A percentile compares a stretch with the other conserved stretches of the same genome.
These are phyloP conservation scores for Chlamydomonas sphaeroides DNA, from an alignment of 139 green algal genomes.

Conservation along the genomic window DNA sequence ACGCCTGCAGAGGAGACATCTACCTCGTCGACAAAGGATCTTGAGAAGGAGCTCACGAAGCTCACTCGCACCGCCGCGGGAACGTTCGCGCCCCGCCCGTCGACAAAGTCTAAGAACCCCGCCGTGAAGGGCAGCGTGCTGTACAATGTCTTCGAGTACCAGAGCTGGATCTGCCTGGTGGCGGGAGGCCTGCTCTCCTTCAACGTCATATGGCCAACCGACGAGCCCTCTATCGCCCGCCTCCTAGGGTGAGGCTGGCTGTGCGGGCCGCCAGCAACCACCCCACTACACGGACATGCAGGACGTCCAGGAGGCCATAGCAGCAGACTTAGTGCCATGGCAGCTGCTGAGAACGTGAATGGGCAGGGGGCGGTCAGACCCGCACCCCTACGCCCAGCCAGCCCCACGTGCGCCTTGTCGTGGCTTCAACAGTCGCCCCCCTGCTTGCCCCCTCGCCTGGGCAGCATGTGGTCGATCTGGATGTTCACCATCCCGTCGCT, in stretches of 20 bases:
- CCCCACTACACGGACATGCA: no score
- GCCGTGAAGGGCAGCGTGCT: conserved; percentile 84
- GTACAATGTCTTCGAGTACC: conserved; percentile 84
- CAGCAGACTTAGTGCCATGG: no score
- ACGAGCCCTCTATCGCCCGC: conserved; percentile 90
- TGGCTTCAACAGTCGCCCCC: no score
- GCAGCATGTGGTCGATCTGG: conserved; percentile 97
- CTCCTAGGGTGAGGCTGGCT: conserved; percentile 92
- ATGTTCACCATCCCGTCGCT: conserved; percentile 97
- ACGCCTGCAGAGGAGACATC: conserved; percentile 4
- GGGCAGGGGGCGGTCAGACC: no score
- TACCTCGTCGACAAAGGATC: neutral
- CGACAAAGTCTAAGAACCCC: conserved; percentile 79
- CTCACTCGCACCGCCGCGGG: conserved; percentile 75
- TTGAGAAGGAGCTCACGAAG: conserved; percentile 66
- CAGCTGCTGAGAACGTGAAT: no score
- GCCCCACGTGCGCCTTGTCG: no score
- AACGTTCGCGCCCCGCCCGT: conserved; percentile 90
- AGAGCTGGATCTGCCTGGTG: conserved; percentile 83
- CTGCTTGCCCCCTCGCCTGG: neutral
- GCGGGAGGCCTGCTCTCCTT: conserved; percentile 90
- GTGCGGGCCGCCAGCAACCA: no score
- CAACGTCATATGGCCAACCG: conserved; percentile 95
- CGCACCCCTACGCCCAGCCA: no score
- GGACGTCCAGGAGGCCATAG: no score